Percentiles rank a stretch among this genome's conserved stretches.
Conservation (phyloP, 2,329 filamentous ascomycete genomes). For the Xylaria sp. region DNA sequence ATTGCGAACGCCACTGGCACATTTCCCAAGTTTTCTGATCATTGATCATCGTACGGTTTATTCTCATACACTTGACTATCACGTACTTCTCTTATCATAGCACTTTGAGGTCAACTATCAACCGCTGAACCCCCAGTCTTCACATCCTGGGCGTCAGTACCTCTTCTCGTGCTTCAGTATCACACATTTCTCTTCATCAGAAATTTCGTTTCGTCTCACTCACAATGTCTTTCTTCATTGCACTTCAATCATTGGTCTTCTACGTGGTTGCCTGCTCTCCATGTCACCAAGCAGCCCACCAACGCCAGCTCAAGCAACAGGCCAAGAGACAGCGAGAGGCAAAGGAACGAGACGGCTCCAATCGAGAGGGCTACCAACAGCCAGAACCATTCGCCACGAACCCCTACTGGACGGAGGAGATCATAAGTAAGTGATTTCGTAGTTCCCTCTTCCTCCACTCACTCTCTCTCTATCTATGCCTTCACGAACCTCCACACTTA, state of each 20-base stretch:
- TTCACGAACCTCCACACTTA: neutral
- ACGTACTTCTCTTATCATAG: neutral
- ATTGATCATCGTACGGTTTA: neutral
- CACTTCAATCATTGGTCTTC: constrained; percentile 80
- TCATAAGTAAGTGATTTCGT: constrained; percentile 57
- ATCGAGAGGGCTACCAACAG: constrained; percentile 80
- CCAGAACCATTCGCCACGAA: constrained; percentile 88
- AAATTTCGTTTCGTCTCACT: neutral
- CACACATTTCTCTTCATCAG: neutral
- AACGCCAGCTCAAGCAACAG: constrained; percentile 75
- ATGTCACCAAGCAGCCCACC: constrained; percentile 77
- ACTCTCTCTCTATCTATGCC: too few relatives aligned
- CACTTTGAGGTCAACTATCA: neutral
- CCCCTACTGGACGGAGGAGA: constrained; percentile 89
- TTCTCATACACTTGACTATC: constrained; percentile 7
- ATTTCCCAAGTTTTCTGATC: neutral
- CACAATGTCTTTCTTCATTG: constrained; percentile 65
- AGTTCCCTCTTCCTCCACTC: too few relatives aligned
- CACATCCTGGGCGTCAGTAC: neutral
- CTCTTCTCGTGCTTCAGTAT: neutral
- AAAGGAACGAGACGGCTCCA: constrained; percentile 71
- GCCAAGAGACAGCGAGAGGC: constrained; percentile 74
- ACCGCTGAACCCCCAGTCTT: neutral
- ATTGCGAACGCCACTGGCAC: neutral
- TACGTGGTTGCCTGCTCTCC: constrained; percentile 82